Base-by-base conservation (phyloP, 352 stramenopile genomes). In the Phytopythium oedochilum region DNA sequence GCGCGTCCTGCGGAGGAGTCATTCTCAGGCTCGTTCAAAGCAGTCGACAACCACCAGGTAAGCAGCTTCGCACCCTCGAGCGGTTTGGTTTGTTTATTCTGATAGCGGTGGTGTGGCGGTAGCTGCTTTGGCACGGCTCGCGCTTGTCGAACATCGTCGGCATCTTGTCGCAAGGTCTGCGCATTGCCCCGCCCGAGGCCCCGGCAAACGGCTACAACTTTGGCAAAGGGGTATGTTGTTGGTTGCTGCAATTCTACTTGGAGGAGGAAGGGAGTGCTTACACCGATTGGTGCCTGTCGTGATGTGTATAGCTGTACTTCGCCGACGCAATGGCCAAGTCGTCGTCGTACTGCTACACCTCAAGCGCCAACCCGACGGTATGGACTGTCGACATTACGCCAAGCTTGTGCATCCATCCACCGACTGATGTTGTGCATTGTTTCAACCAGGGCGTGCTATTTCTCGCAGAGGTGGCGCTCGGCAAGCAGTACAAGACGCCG, bases 131-230 rank as follows among this genome's bases (percentile, higher is more conserved):
- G 78, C 78, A 88, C 31, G 78, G 78, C n/a, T 84, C 71, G 8
- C 71, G 73, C 5, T 51, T 77, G 20, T 77, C 72, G 25, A 93
- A 93, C 45, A 78, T 88, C 22, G 66, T 83, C 26, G 83, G 80
- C 31, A 89, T 93, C 57, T 40, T 93, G 14, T 83, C 73, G 1
- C 71, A 92, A 48, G 82, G 79, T 8, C 60, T 94, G 18, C 82
- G 82, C 7, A 85, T 94, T 36, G 84, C 84, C n/a, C 84, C 84
- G 5, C 80, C 82, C 0, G 84, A 94, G 52, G 82, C 82, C 11
- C 79, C 79, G 0, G 63, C 58, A n/a, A 82, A 78, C 25, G 84
- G 84, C 44, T 90, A 89, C 61, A 71, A 72, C 42, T 92, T 90
- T 50, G 84, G 83, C 53, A 92, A 92, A 63, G 84, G 84, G 28